phyloP scores from a whole-genome alignment of 169 alveolate genomes.

The Perkinsus marinus region DNA sequence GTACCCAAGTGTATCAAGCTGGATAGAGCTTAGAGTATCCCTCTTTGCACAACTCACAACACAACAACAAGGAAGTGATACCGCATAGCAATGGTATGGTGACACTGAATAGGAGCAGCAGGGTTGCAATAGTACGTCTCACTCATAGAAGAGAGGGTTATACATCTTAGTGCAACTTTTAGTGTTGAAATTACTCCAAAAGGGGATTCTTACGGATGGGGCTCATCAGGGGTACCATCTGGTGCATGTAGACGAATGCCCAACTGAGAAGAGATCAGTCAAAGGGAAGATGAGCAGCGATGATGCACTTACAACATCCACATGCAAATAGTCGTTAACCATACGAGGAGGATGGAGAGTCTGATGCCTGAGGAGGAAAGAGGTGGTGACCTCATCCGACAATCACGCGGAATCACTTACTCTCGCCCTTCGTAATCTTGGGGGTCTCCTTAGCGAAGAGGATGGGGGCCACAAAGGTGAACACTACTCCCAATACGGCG shows the following conservation, averaged over 20 bases:
- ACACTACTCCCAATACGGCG: background rate
- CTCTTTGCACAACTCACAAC: background rate
- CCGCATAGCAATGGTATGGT: background rate
- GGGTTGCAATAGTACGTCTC: background rate
- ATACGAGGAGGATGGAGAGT: background rate
- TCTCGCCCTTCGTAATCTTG: background rate
- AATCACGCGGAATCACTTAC: background rate
- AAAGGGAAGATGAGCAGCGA: background rate
- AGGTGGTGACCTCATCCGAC: background rate
- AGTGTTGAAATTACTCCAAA: background rate
- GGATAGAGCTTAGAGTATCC: background rate
- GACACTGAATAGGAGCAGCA: background rate
- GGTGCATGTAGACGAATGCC: background rate
- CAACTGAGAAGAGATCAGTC: background rate
- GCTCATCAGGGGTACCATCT: background rate
- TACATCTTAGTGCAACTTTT: no score
- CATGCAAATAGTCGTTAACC: background rate
- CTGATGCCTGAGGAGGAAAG: background rate
- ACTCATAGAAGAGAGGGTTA: background rate
- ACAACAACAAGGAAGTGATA: background rate
- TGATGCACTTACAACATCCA: background rate
- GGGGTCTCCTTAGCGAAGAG: background rate
- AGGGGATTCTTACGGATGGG: background rate
- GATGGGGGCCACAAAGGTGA: background rate
- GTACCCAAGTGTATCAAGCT: background rate